phyloP scores from a whole-genome alignment of 768 basidiomycete species.

The Flagelloscypha sp. region DNA sequence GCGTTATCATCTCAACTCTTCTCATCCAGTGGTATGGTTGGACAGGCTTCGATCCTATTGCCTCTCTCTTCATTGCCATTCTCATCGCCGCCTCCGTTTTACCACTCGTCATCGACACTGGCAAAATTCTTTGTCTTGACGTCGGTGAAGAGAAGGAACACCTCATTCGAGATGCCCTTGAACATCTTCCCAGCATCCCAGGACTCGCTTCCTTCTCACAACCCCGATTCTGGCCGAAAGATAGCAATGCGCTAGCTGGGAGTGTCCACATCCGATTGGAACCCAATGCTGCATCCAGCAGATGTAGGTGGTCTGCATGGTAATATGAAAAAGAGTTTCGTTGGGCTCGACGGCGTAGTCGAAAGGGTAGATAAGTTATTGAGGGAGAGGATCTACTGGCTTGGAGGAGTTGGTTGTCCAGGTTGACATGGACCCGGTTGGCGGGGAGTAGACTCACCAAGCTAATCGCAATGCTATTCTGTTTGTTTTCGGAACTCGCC shows the following conservation, averaged over 20 bases:
- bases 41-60: conserved; percentile 98
- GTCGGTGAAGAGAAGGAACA: no score
- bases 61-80: conserved; percentile 90
- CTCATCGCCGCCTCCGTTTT: conserved; percentile 94
- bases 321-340: conserved; percentile 38
- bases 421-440: no score
- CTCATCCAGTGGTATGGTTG: conserved; percentile 95
- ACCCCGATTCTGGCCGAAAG: conserved; percentile 95
- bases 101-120: conserved; percentile 91
- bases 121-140: conserved; percentile 80
- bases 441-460: no score
- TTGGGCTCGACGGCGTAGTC: conserved; percentile 63
- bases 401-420: conserved; percentile 89
- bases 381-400: conserved; percentile 64
- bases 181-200: conserved; percentile 63
- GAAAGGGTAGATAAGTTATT: conserved; percentile 69
- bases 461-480: no score
- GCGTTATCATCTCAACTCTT: conserved; percentile 94
- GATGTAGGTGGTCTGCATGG: conserved; percentile 51
- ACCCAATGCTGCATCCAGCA: conserved; percentile 44
- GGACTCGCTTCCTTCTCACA: conserved; percentile 75
- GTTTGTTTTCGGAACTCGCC: no score
- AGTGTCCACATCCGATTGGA: conserved; percentile 89
- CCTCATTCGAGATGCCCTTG: conserved; percentile 31
- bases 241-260: conserved; percentile 76